A percentile compares a stretch with the other conserved stretches of the same genome.
phyloP scores from a whole-genome alignment of 2,329 filamentous ascomycete species.

The Phaeomoniella chlamydospora region DNA sequence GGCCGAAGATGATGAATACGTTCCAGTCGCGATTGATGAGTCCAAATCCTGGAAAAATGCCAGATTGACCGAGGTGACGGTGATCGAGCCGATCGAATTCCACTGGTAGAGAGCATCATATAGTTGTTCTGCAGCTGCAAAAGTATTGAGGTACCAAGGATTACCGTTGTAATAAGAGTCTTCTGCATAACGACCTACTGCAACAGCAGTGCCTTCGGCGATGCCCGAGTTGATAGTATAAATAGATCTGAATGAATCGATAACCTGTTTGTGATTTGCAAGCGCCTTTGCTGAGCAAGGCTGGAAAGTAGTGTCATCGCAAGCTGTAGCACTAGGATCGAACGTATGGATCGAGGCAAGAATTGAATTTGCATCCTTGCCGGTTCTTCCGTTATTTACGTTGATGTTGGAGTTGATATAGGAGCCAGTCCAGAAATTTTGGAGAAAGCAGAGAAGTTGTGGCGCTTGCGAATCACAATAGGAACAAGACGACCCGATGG shows the following conservation, averaged over 20 bases:
- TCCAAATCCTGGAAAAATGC: slow-evolving; percentile 57
- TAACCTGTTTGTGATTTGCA: slow-evolving; percentile 61
- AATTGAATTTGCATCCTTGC: slow-evolving; percentile 59
- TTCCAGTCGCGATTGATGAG: slow-evolving; percentile 44
- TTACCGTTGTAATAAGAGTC: slow-evolving; percentile 67
- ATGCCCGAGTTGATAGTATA: slow-evolving; percentile 40
- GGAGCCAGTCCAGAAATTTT: slow-evolving; percentile 51
- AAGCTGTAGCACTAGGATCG: slow-evolving; percentile 45
- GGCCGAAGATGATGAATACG: slow-evolving; percentile 43
- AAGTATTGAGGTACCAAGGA: slow-evolving; percentile 64
- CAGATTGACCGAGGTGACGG: slow-evolving; percentile 49
- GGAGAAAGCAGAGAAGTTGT: slow-evolving; percentile 57
- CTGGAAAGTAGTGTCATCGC: slow-evolving; percentile 56
- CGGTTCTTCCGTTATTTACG: slow-evolving; percentile 42
- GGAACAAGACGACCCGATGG: slow-evolving; percentile 46
- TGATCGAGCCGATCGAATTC: slow-evolving; percentile 47
- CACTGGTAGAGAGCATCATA: slow-evolving; percentile 64
- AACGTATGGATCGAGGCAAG: slow-evolving; percentile 54
- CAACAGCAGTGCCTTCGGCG: slow-evolving; percentile 17
- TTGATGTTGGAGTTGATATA: slow-evolving; percentile 60
- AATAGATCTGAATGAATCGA: slow-evolving; percentile 58
- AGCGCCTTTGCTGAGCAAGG: slow-evolving; percentile 56
- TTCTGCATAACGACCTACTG: slow-evolving; percentile 51
- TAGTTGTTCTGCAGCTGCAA: slow-evolving; percentile 66
- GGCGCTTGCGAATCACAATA: slow-evolving; percentile 52